These are phyloP conservation scores for Arthromyces matolae DNA, from an alignment of 768 basidiomycete species.

Conservation along the genomic window DNA sequence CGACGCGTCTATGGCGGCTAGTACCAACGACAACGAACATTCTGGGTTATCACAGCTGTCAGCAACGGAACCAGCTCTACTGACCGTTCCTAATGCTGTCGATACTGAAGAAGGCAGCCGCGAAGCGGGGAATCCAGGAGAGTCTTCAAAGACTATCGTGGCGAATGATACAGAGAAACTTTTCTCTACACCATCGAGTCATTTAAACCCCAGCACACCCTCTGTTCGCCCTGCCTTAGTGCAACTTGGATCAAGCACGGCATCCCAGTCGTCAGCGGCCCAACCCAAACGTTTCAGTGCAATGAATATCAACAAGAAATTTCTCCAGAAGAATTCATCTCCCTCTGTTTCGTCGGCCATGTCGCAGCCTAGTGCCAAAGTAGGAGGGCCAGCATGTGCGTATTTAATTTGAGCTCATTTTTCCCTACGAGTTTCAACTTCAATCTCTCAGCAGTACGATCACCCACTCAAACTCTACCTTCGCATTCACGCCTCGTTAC, in stretches of 20 bases:
- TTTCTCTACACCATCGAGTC: slow-evolving; percentile 10
- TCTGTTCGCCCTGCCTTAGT: slow-evolving; percentile 42
- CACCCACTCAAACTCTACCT: slow-evolving; percentile 46
- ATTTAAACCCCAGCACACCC: slow-evolving; percentile 24
- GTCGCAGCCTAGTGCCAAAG: slow-evolving; percentile 43
- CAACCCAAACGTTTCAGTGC: slow-evolving; percentile 84
- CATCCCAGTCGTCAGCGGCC: slow-evolving; percentile 32
- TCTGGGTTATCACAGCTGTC: slow-evolving; percentile 42
- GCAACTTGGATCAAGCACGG: slow-evolving; percentile 37
- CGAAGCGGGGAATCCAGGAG: slow-evolving; percentile 11
- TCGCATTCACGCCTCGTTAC: slow-evolving; percentile 83
- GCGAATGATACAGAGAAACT: slow-evolving; percentile 19
- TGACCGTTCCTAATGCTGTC: slow-evolving; percentile 25
- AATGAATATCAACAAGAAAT: slow-evolving; percentile 94
- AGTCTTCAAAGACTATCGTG: slow-evolving; percentile 3
- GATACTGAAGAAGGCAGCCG: slow-evolving; percentile 21
- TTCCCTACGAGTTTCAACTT: slow-evolving; percentile 6
- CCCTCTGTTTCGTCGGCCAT: slow-evolving; percentile 45
- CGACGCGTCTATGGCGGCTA: slow-evolving; percentile 88
- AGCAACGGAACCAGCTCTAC: slow-evolving; percentile 33
- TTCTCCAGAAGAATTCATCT: slow-evolving; percentile 83
- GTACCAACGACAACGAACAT: slow-evolving; percentile 49
- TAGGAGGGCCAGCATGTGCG: slow-evolving; percentile 53
- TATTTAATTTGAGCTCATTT: slow-evolving; percentile 8
- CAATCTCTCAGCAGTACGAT: slow-evolving; percentile 48